A percentile compares a stretch with the other conserved stretches of the same genome.
phyloP scores from a whole-genome alignment of 1,139 yeast genomes.

The Protomyces arabidopsidicola region DNA sequence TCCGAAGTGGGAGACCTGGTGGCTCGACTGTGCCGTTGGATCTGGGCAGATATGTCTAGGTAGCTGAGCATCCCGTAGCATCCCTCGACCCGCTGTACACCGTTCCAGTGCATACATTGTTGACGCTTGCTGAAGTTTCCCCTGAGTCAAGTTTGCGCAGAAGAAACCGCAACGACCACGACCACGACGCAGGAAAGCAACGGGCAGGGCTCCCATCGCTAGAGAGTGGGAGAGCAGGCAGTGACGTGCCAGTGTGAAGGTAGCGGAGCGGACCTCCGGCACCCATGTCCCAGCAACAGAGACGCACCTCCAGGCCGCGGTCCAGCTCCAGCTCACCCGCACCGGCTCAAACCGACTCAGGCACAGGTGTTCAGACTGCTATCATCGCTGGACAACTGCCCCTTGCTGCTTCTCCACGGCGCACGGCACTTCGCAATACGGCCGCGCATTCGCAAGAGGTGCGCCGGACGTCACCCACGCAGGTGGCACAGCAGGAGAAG shows the following conservation, averaged over 20 bases:
- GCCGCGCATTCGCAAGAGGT: neutral
- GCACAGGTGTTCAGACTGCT: no score
- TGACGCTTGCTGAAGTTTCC: neutral
- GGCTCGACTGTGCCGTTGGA: constrained; percentile 91
- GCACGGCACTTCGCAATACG: neutral
- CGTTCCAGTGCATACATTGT: neutral
- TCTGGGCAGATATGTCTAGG: constrained; percentile 45
- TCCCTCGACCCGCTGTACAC: neutral
- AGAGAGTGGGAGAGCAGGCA: neutral
- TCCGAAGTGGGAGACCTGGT: constrained; percentile 75
- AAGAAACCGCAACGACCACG: neutral
- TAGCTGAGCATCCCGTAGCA: neutral
- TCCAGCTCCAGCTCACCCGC: neutral
- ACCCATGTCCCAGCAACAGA: no score
- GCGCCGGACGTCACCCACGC: no score
- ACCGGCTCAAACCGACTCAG: no score
- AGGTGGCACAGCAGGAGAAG: no score
- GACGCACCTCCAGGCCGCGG: no score
- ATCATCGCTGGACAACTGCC: no score
- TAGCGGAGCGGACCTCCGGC: neutral
- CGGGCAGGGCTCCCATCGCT: no score
- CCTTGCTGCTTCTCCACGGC: neutral
- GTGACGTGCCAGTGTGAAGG: neutral
- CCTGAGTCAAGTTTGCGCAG: neutral
- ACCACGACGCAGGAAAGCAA: neutral